These are phyloP conservation scores for Citrus sinensis DNA, from an alignment of 345 rosid genomes.

Conservation along the genomic window DNA sequence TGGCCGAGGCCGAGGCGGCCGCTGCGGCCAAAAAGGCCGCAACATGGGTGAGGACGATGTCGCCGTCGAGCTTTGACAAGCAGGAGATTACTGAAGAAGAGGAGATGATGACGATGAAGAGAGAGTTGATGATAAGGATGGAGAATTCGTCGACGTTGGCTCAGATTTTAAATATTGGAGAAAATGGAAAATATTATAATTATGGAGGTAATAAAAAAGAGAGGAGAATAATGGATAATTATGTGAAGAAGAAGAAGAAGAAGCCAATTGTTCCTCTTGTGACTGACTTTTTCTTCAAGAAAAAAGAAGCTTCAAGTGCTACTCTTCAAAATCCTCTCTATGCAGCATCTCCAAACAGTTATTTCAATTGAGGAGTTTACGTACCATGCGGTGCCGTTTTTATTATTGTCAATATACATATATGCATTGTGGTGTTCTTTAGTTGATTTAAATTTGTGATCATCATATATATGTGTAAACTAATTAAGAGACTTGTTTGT, in stretches of 20 bases:
- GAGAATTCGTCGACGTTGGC: conserved; percentile 49
- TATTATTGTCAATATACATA: too few relatives aligned
- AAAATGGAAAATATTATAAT: conserved; percentile 22
- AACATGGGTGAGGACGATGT: neutral
- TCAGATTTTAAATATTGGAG: conserved; percentile 55
- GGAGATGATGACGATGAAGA: conserved; percentile 34
- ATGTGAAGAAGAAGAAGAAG: conserved; percentile 50
- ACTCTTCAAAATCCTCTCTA: conserved; percentile 31
- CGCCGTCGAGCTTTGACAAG: too few relatives aligned
- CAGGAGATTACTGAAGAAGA: neutral
- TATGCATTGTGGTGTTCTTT: neutral
- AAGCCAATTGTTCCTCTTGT: conserved; percentile 82
- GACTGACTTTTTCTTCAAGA: conserved; percentile 62
- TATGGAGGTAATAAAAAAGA: conserved; percentile 24
- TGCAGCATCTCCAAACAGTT: conserved; percentile 44
- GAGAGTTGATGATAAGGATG: conserved; percentile 40
- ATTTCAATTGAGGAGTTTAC: conserved; percentile 18
- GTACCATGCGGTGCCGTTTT: neutral
- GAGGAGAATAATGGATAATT: conserved; percentile 14
- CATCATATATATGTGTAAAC: neutral
- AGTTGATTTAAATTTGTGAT: neutral
- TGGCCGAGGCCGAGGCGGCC: conserved; percentile 66
- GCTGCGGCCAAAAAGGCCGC: conserved; percentile 46
- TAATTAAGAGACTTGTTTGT: neutral
- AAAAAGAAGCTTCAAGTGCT: conserved; percentile 28